These are phyloP conservation scores for Vitis vinifera DNA, from an alignment of 164 flowering plant genomes.

Conservation along the genomic window ASM3070453v1 NC_081823.1:7126501-7127000, in stretches of 20 bases:
- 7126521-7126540: constrained; percentile 52
- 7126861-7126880: constrained; percentile 68
- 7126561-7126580: constrained; percentile 42
- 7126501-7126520: constrained; percentile 76
- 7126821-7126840: constrained; percentile 68
- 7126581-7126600: constrained; percentile 73
- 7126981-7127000: too few relatives aligned
- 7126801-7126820: constrained; percentile 69
- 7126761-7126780: constrained; percentile 95
- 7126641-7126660: constrained; percentile 76
- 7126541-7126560: constrained; percentile 82
- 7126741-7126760: constrained; percentile 51
- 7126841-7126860: constrained; percentile 95
- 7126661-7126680: constrained; percentile 58
- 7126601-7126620: constrained; percentile 95
- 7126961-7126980: too few relatives aligned
- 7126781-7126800: constrained; percentile 86
- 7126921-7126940: too few relatives aligned
- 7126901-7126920: background rate
- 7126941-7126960: too few relatives aligned
- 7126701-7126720: constrained; percentile 44
- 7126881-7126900: constrained; percentile 59
- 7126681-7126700: constrained; percentile 47
- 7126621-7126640: constrained; percentile 77
- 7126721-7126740: constrained; percentile 10